Evolutionary conservation across 345 rosid species (phyloP), one percentile per base, ranked within the genome.

Genomic region (Hibiscus trionum): DNA sequence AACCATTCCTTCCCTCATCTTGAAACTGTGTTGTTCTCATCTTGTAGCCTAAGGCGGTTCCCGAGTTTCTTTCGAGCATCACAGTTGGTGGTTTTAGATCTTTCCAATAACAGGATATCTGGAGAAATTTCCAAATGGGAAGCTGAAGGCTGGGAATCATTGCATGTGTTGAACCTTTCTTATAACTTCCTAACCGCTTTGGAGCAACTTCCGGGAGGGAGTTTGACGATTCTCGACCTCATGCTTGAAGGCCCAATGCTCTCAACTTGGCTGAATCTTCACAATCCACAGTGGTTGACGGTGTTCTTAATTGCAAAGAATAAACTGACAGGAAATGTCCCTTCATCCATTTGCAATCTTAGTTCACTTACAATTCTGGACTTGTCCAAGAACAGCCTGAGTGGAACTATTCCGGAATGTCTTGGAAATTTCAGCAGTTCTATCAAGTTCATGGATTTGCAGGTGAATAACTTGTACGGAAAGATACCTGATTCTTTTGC

Each of bases 241-340:
- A 42, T 42, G 74, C 66, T 56, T 16, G 66, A 57, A 71, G 74
- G 74, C 0, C 56, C 42, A 1, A 17, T 71, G 44, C 66, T 35
- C 46, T 26, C 35, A 26, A 58, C 62, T 58, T 26, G 33, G 33
- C 26, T 58, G 62, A 26, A 26, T 24, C 62, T 9, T 58, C 62
- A 11, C 26, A 50, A 9, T 78, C 5, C 10, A 37, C n/a, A 71
- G 77, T 1, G 2, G 61, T 58, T 58, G 7, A 10, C 7, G 0
- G n/a, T 24, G 31, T 24, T 58, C 2, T 10, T 26, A 11, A 58
- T 58, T 26, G 26, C 62, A 58, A 4, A 19, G 29, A 56, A 56
- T 19, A 56, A 19, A 19, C 17, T 56, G 60, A 56, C 60, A 56
- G 60, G 60, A 56, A 56, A 56, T 21, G 8, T 19, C 60, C 60